Evolutionary conservation across 2,329 filamentous ascomycete genomes (phyloP), one percentile per base, ranked within the genome.

Genomic region (Clarireedia paspali): DNA sequence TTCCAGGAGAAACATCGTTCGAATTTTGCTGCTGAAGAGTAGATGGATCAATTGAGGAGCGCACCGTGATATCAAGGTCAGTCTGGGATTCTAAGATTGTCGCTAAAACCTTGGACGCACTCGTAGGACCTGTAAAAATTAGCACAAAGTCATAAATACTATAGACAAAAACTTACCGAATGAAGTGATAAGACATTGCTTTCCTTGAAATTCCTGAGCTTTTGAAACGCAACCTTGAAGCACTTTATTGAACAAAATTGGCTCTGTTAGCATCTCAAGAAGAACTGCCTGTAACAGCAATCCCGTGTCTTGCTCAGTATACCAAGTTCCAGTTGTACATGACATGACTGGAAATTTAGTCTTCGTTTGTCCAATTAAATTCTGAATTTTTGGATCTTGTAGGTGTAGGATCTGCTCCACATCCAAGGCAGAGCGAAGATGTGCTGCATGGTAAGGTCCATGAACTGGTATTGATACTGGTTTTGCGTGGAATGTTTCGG

Each of bases 281-380:
- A 77, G 27, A n/a, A 59, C 36, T 5, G 57, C 52, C 39, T 61
- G 55, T 15, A 63, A 51, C 10, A 63, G 51, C 44, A 62, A 34
- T 53, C 55, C 45, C 55, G 54, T 50, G 56, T 56, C 54, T 50
- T 54, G 15, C 49, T 54, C 47, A 4, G 47, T 36, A 45, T 58
- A 63, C 57, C 53, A 58, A 14, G 47, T 54, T 23, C 62, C 62
- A 17, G 55, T 63, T 6, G 73, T 73, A 59, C 76, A 77, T 4
- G 78, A 81, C 70, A 81, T 76, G 44, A 82, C 68, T 5, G 73
- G 70, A 30, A 75, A 75, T 51, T 72, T 72, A 3, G 77, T 77
- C 61, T 70, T 72, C 17, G 72, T 74, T 44, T 69, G 68, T 50
- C 69, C 70, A 10, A 80, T 66, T 14, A 71, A 70, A 40, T 72